Evolutionary conservation across 805 yeast genomes (phyloP), one percentile per base, ranked within the genome.

Genomic region (Teunomyces kruisii): DNA sequence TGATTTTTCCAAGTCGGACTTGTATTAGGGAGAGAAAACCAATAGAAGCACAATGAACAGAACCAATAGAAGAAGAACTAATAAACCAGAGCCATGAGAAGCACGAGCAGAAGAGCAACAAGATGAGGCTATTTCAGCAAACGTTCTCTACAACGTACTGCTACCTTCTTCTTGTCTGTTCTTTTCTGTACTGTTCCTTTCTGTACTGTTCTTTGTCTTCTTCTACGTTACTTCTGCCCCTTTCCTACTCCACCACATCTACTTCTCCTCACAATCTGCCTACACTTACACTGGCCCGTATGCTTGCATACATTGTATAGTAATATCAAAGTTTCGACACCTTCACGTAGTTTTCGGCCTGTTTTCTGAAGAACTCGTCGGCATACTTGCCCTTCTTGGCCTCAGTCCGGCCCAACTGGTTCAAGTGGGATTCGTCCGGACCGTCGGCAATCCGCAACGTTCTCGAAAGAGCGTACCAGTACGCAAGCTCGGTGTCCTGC

Each of bases 381-480:
- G 67, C 69, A n/a, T 49, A 45, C 2, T 55, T 50, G 40, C 69
- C 70, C 32, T 57, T 57, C 53, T 74, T 75, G 9, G 69, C 62
- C 46, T 75, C 78, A 36, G 66, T 59, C 47, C 79, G 71, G 6
- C 80, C 85, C 50, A 82, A 65, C 62, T 81, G 86, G 48, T 65
- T 64, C 57, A 79, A 63, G 57, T 82, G 85, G 3, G 83, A 83
- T 59, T 81, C 86, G 65, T 81, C 86, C 2, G 87, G 87, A 9
- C 86, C 86, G 58, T 83, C 87, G 12, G 86, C 86, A 45, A 81
- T 78, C 50, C 86, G 65, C 45, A 81, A 70, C 36, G 82, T 79
- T 58, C 87, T 70, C 39, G 75, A 66, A 45, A 62, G 60, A 17
- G 79, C 78, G 62, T 75, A 83, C 61, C 74, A 60, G 46, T 74